These are phyloP conservation scores for Kluyveromyces aestuarii DNA, from an alignment of 805 yeast species.

Conservation along the genomic window DNA sequence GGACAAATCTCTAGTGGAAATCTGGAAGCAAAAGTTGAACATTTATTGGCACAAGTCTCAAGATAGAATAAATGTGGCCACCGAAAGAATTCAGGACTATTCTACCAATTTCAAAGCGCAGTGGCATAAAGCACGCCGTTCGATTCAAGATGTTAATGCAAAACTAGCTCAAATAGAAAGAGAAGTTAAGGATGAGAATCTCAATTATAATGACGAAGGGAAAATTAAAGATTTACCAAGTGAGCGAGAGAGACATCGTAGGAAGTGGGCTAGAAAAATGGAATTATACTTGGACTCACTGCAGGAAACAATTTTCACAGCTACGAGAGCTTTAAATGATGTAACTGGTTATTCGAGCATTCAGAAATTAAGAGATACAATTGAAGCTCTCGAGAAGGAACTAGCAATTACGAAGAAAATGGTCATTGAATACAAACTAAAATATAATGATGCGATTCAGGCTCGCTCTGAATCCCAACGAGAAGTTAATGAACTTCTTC, in stretches of 20 bases:
- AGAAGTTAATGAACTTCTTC: conserved; percentile 78
- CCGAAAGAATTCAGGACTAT: conserved; percentile 7
- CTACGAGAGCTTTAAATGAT: conserved; percentile 69
- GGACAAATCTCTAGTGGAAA: neutral
- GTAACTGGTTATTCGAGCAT: conserved; percentile 86
- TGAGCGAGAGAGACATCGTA: conserved; percentile 34
- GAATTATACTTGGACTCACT: conserved; percentile 45
- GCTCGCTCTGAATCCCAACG: conserved; percentile 63
- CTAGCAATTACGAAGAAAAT: conserved; percentile 39
- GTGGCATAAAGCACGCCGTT: conserved; percentile 23
- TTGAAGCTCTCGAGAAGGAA: conserved; percentile 45
- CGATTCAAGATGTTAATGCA: conserved; percentile 31
- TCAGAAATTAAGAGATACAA: conserved; percentile 56
- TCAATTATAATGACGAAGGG: conserved; percentile 26
- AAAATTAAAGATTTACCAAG: conserved; percentile 37
- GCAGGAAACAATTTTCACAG: conserved; percentile 48
- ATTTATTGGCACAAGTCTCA: conserved; percentile 10
- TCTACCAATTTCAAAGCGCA: conserved; percentile 13
- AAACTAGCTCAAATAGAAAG: conserved; percentile 31
- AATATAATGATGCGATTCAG: conserved; percentile 53
- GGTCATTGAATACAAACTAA: conserved; percentile 40
- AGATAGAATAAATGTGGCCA: conserved; percentile 6
- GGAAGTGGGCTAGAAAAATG: conserved; percentile 35
- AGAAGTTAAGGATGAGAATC: conserved; percentile 24
- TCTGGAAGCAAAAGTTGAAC: conserved; percentile 5